phyloP scores from a whole-genome alignment of 306 rosid genomes.

The Mimosa bimucronata region DNA sequence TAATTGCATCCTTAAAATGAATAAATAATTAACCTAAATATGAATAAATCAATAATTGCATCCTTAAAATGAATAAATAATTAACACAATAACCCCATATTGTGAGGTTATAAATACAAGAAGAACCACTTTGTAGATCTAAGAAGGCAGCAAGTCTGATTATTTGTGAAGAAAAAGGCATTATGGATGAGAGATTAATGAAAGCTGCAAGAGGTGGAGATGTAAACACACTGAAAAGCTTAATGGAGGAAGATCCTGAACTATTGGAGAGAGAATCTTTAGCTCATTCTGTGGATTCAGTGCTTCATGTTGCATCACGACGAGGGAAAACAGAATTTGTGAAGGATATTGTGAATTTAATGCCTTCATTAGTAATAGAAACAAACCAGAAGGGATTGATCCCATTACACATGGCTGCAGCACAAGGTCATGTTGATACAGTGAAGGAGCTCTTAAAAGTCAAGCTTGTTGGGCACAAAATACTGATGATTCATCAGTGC shows the following conservation, averaged over 20 bases:
- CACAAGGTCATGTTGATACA: background rate
- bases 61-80: no score
- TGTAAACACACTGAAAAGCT: background rate
- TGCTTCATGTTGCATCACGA: background rate
- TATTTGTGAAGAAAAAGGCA: no score
- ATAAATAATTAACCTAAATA: no score
- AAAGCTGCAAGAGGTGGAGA: background rate
- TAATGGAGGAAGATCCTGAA: background rate
- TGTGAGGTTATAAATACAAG: no score
- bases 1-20: no score
- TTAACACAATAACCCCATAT: no score
- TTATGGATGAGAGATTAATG: background rate
- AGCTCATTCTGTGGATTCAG: background rate
- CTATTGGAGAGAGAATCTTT: background rate
- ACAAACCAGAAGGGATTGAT: background rate
- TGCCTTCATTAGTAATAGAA: background rate
- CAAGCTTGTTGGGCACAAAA: no score
- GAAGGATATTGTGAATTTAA: background rate
- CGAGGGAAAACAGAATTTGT: background rate
- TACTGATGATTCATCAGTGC: background rate
- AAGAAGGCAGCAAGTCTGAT: no score
- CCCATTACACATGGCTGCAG: background rate
- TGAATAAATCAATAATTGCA: no score
- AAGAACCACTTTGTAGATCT: no score
- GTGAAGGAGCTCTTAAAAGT: background rate